A percentile compares a stretch with the other conserved stretches of the same genome.
Evolutionary conservation across 495 filamentous ascomycete genomes (phyloP).

Genomic region (Penicillium robsamsonii): DNA sequence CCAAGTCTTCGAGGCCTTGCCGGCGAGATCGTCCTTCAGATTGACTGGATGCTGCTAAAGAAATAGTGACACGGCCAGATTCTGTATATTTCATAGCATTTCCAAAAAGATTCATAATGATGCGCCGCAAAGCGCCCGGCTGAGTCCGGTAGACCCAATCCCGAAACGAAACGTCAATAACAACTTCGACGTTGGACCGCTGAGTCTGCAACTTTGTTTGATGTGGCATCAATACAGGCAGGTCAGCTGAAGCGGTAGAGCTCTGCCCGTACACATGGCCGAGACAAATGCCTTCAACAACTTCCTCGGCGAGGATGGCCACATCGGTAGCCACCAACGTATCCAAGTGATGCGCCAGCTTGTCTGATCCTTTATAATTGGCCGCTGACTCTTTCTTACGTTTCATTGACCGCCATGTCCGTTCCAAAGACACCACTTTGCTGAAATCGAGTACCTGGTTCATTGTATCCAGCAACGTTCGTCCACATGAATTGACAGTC

Average conservation of each 20-base stretch:
- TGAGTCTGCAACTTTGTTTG: constrained; percentile 4
- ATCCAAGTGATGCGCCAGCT: constrained; percentile 41
- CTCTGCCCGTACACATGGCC: constrained; percentile 48
- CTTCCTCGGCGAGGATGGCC: constrained; percentile 46
- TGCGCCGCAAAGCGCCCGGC: constrained; percentile 67
- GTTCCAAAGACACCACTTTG: constrained; percentile 61
- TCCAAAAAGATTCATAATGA: constrained; percentile 80
- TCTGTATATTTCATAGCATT: constrained; percentile 81
- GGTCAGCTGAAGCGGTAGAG: constrained; percentile 28
- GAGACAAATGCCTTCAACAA: constrained; percentile 52
- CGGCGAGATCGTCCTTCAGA: constrained; percentile 35
- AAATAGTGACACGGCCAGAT: constrained; percentile 62
- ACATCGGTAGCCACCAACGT: constrained; percentile 46
- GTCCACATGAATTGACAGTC: constrained; percentile 71
- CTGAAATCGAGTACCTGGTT: constrained; percentile 74
- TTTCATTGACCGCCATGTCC: constrained; percentile 43
- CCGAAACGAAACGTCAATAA: constrained; percentile 61
- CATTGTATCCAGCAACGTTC: constrained; percentile 75
- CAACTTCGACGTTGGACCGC: constrained; percentile 49
- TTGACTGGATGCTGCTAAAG: constrained; percentile 47
- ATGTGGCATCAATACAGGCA: constrained; percentile 24
- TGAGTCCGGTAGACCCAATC: constrained; percentile 65
- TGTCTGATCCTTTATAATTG: constrained; percentile 34
- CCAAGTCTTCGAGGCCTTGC: constrained; percentile 36
- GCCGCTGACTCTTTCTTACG: constrained; percentile 28